Base-by-base conservation (phyloP, 2,329 filamentous ascomycete genomes). In the Drechslerella coelobrocha region DNA sequence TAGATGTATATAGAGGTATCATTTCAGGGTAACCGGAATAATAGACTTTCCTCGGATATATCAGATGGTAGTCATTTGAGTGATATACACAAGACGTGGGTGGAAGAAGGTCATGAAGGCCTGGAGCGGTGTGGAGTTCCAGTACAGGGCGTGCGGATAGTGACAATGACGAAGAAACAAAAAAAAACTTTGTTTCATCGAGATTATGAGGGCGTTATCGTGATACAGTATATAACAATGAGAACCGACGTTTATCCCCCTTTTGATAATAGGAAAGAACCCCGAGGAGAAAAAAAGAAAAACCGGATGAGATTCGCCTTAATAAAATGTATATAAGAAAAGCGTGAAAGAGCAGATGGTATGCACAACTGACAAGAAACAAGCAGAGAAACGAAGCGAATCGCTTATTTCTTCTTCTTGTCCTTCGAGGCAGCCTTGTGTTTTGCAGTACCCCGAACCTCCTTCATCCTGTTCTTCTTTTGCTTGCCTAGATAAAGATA, bases 391-490 rank as follows among this genome's bases (percentile, higher is more conserved):
- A 39, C 17, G 24, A 61, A 72, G 57, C 41, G 19, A n/a, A 5
- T 19, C 19, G 54, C 72, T 73, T 72, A 74, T 74, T 75, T 85
- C 83, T 83, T 91, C 89, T 97, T 96, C 88, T 95, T 94, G 83
- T 89, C 87, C 85, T 88, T 88, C 81, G 88, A 89, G 82, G 92
- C 92, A 91, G 97, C 97, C 86, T 88, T 88, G 52, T 27, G 50
- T 91, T 99, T 99, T 80, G 92, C 93, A 79, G 91, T 96, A 82
- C 94, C 94, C 78, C 94, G 90, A 83, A 97, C 89, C 81, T 93
- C 94, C 92, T 99, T 97, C 84, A 90, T 88, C 83, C 93, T 88
- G 91, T 99, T 99, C 91, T 99, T 99, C 86, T 94, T 90, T 86
- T 97, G 94, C 88, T 99, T 99, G 89, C 93, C 93, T 97, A 83